Evolutionary conservation across 192 early-diverging fungal genomes (phyloP), one percentile per base, ranked within the genome.

Genomic region (Backusella luteola): DNA sequence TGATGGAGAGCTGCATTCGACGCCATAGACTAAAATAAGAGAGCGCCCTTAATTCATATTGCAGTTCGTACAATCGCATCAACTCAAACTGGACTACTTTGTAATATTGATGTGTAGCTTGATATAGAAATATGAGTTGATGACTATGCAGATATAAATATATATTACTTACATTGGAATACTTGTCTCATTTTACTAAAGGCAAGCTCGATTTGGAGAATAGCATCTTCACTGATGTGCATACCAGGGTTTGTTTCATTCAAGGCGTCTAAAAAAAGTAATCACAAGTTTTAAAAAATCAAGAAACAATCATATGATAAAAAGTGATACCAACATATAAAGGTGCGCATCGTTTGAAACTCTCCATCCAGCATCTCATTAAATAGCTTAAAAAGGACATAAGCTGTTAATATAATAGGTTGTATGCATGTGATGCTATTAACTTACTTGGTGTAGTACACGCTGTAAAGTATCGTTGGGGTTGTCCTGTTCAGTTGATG

Each of bases 341-440:
- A 86, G 34, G 86, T 80, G 2, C 88, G 78, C 38, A 89, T 85
- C 39, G 83, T 87, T 67, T 89, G 86, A 74, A 89, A 89, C 73
- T 89, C 88, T 46, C 88, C 88, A 71, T 89, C 88, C 83, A 89
- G 82, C 67, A 89, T 87, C 75, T 89, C 88, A 38, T 86, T 82
- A 67, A 89, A 89, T 49, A 85, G 56, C 84, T 85, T 59, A 34
- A 67, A 73, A 53, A 39, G 29, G 66, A 32, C 21, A 49, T 49
- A 46, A 38, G 39, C 29, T 34, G 14, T 75, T 44, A 23, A 73
- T 34, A 34, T 49, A 56, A 69, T 53, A 67, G 32, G 32, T n/a
- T 8, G 69, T 34, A 35, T n/a, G 14, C 34, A 66, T 39, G 19
- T 52, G 14, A 17, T 8, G 5, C 0, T n/a, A 67, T 52, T 34